Percentiles rank a stretch among this genome's conserved stretches.
These are phyloP conservation scores for Yamadazyma aaseri DNA, from an alignment of 1,139 yeast genomes.

Conservation along the genomic window DNA sequence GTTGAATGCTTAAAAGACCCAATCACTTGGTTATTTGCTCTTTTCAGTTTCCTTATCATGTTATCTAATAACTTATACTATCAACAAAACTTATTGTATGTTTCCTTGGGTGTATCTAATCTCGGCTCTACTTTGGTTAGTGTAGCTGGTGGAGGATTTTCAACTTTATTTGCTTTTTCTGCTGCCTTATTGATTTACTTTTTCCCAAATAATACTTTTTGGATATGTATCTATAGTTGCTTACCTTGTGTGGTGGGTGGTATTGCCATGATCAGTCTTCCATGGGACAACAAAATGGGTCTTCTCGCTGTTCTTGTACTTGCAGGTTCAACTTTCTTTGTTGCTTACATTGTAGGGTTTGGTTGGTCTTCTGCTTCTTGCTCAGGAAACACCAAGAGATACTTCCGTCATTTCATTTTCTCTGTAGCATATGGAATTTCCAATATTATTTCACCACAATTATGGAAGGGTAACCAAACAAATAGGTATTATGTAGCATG, in stretches of 20 bases:
- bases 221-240: constrained; percentile 25
- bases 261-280: constrained; percentile 24
- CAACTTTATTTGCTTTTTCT: constrained; percentile 4
- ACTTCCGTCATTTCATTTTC: constrained; percentile 20
- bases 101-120: constrained; percentile 28
- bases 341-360: constrained; percentile 19
- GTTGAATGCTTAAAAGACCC: constrained; percentile 46
- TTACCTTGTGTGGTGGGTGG: constrained; percentile 36
- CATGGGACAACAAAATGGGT: constrained; percentile 25
- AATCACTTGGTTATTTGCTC: constrained; percentile 41
- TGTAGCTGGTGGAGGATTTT: constrained; percentile 46
- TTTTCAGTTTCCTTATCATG: constrained; percentile 37
- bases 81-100: constrained; percentile 42
- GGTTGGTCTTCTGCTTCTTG: constrained; percentile 22
- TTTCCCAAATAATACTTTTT: constrained; percentile 18
- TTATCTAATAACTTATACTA: constrained; percentile 45
- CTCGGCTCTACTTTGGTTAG: constrained; percentile 50
- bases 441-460: constrained; percentile 23
- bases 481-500: constrained; percentile 23
- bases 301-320: constrained; percentile 30
- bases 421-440: constrained; percentile 19
- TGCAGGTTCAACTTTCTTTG: constrained; percentile 16
- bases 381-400: constrained; percentile 22
- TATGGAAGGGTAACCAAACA: constrained; percentile 21
- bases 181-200: constrained; percentile 4